Conservation (phyloP, 2,329 filamentous ascomycete species). For the Fonsecaea monophora region DNA sequence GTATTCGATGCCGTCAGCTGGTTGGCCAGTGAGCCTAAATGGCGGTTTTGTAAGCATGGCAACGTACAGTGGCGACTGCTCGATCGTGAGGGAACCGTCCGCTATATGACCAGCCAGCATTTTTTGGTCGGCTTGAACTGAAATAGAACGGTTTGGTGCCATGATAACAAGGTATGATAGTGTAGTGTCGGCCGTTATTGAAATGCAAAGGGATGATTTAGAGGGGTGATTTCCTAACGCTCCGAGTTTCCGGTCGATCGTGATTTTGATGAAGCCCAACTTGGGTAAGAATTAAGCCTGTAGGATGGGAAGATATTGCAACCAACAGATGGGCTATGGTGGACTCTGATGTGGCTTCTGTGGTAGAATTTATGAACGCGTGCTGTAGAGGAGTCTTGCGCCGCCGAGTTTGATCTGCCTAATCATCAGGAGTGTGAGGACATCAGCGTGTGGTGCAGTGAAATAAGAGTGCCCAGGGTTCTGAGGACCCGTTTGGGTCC, state of each 20-base stretch:
- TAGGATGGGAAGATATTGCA: not conserved
- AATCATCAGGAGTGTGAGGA: not conserved
- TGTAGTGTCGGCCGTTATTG: not conserved
- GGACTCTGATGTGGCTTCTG: not conserved
- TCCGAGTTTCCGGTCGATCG: not conserved
- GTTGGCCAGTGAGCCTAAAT: not conserved
- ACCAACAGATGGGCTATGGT: not conserved
- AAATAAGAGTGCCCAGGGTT: not conserved
- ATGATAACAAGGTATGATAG: not conserved
- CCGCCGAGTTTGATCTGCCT: not conserved
- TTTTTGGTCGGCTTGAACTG: not conserved
- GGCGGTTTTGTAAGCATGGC: not conserved
- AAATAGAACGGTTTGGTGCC: not conserved
- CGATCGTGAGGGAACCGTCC: not conserved
- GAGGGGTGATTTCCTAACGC: not conserved
- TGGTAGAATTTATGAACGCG: not conserved
- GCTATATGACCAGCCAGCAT: not conserved
- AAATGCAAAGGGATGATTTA: not conserved
- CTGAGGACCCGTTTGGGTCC: not conserved
- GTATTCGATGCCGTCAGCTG: conserved; percentile 14
- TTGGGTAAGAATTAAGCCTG: not conserved
- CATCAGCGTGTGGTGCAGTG: not conserved
- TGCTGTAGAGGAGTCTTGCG: not conserved
- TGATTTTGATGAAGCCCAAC: not conserved
- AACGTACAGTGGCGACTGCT: not conserved